Base-by-base conservation (phyloP, 2,329 filamentous ascomycete genomes). In the Hypomyces rosellus region DNA sequence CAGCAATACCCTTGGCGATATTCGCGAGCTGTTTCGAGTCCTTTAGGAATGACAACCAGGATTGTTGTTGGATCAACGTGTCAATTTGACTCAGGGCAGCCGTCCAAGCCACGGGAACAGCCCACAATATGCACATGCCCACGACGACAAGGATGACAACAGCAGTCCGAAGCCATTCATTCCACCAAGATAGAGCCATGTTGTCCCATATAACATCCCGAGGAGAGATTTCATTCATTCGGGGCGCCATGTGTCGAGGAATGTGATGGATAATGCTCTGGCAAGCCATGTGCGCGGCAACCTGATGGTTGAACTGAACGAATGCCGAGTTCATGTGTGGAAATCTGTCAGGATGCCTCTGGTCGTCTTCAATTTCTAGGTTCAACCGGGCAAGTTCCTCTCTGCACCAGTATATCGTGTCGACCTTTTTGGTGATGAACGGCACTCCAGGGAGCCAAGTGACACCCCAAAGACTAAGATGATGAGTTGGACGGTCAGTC, bases 261-360 rank as follows among this genome's bases (percentile, higher is more conserved):
- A 96, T 69, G 61, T 99, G 93, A 65, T 97, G 90, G 37, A 87
- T 90, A 42, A 95, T 78, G 44, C 89, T 84, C 65, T 99, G 93
- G 65, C 90, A 96, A 51, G 92, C 93, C 93, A 99, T 97, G 62
- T 99, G 93, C 0, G 93, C 93, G 5, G 92, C 91, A 2, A 96
- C 88, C 65, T 99, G 93, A 63, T 96, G 87, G 63, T 99, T 96
- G 76, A 99, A 99, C 65, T 99, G 93, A 54, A 99, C 90, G 60
- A 99, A 99, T 1, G 93, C 93, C 1, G 92, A 96, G 61, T 88
- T 96, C 90, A 96, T 95, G 43, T 91, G 71, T 0, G 92, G 91
- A 55, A 89, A 97, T 4, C 85, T 82, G 57, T 96, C 91, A 0
- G 88, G 86, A 45, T 93, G 77, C 48, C 85, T 78, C 65, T 99